Base-by-base conservation (phyloP, 306 rosid species). In the Cucurbita maxima region DNA sequence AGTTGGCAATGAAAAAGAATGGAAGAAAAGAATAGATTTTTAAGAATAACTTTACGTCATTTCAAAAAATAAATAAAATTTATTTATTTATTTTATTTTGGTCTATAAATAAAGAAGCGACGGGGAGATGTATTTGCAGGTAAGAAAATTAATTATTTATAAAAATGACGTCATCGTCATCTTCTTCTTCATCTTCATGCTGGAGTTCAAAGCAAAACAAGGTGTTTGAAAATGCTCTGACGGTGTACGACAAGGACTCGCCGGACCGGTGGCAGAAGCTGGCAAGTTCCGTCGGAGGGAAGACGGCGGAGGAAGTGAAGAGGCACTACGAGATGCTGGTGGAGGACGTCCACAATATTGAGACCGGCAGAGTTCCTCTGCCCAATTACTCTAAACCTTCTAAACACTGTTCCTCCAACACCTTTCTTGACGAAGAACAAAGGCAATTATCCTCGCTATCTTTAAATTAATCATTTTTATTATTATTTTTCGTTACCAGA, bases 131-230 rank as follows among this genome's bases (percentile, higher is more conserved):
- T 5, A 50, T 5, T 12, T 47, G 8, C 10, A 41, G 8, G 9
- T 44, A 50, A 5, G 1, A 50, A 30, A 30, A 30, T 30, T 30
- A 30, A 30, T 30, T 30, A 30, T 30, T 50, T 4, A 50, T 5
- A 4, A 50, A 50, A 50, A 50, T 50, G 54, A 5, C 54, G 0
- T 50, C 54, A 11, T 48, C 53, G 4, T 0, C n/a, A 0, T 50
- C 56, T 5, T 51, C 55, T 5, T 58, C 34, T 5, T 4, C 58
- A 7, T 91, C 82, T 1, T 89, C 96, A 9, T 79, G 77, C 44
- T 85, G 97, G 97, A 91, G 88, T 0, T 36, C 88, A 1, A 83
- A 81, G 66, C 90, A 91, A 60, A 89, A 91, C 90, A 91, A 91
- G 58, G 63, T 76, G 64, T 91, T 91, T 48, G 97, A 91, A 84